These are phyloP conservation scores for Ceratocystis colombiana DNA, from an alignment of 2,329 filamentous ascomycete species.

Conservation along the genomic window DNA sequence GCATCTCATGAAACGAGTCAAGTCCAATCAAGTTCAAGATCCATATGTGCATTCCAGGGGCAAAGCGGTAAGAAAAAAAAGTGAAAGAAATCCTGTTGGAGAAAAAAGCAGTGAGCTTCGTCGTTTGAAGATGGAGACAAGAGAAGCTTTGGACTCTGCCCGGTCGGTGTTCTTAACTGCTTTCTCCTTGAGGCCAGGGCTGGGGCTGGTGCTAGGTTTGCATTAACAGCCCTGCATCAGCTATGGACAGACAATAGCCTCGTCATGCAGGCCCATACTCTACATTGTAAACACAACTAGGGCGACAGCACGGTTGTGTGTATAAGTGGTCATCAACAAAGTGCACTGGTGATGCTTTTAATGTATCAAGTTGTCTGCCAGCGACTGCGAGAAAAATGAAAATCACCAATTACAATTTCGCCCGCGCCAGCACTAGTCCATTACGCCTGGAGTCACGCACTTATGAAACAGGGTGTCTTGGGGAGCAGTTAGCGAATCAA, in stretches of 20 bases:
- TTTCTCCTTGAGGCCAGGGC: no score
- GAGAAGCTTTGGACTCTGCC: no score
- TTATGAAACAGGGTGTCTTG: constrained; percentile 16
- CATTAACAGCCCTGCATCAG: no score
- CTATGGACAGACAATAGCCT: no score
- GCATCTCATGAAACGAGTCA: not conserved
- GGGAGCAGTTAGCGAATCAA: constrained; percentile 14
- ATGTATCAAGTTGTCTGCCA: not conserved
- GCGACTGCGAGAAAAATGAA: not conserved
- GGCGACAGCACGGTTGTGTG: no score
- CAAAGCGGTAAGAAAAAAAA: not conserved
- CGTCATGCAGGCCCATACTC: no score
- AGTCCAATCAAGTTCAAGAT: not conserved
- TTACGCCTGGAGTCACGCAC: not conserved
- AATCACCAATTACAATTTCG: not conserved
- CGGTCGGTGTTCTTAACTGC: no score
- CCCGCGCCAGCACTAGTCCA: not conserved
- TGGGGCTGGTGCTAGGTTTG: no score
- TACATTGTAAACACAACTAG: no score
- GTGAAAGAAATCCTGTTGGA: not conserved
- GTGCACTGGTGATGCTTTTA: no score
- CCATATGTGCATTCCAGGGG: not conserved
- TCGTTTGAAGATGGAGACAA: no score
- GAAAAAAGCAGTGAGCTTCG: not conserved
- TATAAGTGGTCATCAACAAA: no score